phyloP scores from a whole-genome alignment of 768 basidiomycete species.

The Pleurotus pulmonarius region DNA sequence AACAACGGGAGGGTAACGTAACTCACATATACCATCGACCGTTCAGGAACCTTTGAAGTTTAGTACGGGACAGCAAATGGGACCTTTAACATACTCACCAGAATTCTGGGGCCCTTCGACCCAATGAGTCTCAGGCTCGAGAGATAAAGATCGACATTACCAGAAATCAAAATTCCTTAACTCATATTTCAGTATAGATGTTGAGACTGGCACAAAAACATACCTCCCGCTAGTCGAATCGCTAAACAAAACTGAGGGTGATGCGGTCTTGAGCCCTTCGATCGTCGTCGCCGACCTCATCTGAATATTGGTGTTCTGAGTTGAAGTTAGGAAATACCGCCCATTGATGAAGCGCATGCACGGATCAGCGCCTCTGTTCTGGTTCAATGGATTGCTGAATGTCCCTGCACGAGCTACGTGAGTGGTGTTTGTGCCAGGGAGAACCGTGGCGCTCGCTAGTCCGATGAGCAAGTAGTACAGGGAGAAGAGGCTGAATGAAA shows the following conservation, averaged over 20 bases:
- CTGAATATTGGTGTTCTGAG: slow-evolving; percentile 14
- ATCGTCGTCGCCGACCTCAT: slow-evolving; percentile 12
- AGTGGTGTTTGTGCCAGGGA: neutral
- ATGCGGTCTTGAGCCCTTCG: slow-evolving; percentile 14
- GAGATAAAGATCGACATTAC: neutral
- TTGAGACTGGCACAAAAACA: neutral
- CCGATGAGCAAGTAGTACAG: too few species aligned
- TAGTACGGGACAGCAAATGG: neutral
- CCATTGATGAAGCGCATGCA: slow-evolving; percentile 16
- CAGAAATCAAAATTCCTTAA: slow-evolving; percentile 6
- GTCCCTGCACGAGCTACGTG: neutral
- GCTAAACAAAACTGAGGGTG: slow-evolving; percentile 5
- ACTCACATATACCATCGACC: slow-evolving; percentile 14
- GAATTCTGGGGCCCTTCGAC: slow-evolving; percentile 12
- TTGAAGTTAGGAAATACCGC: slow-evolving; percentile 12
- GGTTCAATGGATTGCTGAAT: slow-evolving; percentile 4
- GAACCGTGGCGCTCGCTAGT: too few species aligned
- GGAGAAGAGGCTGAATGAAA: too few species aligned
- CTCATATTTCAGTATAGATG: neutral
- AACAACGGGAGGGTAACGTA: too few species aligned
- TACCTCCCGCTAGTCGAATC: slow-evolving; percentile 15
- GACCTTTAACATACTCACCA: slow-evolving; percentile 1
- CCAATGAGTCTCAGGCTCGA: neutral
- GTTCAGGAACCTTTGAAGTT: slow-evolving; percentile 7
- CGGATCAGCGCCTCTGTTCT: slow-evolving; percentile 13